Evolutionary conservation across 148 eudicot species (phyloP).

Genomic region (Camellia japonica): DNA sequence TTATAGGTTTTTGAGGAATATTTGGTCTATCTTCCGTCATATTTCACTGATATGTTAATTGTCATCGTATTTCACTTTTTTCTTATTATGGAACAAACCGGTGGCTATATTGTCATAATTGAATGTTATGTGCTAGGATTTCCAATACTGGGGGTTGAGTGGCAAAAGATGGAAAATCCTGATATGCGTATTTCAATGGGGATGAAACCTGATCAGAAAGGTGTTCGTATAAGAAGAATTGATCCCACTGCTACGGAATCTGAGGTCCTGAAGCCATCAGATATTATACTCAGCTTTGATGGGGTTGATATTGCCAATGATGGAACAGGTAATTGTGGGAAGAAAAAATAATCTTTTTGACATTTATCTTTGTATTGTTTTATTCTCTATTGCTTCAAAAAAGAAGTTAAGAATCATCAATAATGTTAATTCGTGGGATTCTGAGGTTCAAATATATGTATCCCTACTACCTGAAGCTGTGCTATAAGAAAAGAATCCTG

Average conservation of each 20-base stretch:
- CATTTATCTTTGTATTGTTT: not conserved
- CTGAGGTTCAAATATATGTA: not conserved
- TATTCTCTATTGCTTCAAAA: no score
- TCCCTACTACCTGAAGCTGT: not conserved
- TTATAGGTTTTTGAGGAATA: not conserved
- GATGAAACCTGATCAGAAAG: constrained; percentile 83
- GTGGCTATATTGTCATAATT: not conserved
- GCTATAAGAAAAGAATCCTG: not conserved
- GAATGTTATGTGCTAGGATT: constrained; percentile 46
- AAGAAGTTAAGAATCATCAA: no score
- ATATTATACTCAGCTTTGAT: constrained; percentile 85
- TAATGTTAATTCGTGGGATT: not conserved
- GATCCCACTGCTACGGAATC: constrained; percentile 82
- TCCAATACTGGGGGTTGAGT: constrained; percentile 81
- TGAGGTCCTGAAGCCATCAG: constrained; percentile 67
- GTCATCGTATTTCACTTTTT: no score
- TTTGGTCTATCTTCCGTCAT: not conserved
- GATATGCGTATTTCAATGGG: constrained; percentile 71
- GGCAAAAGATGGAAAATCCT: constrained; percentile 97
- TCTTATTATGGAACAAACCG: no score
- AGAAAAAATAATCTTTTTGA: not conserved
- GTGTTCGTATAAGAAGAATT: constrained; percentile 83
- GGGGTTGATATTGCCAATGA: constrained; percentile 86
- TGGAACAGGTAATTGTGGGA: constrained; percentile 63
- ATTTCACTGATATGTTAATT: no score